Evolutionary conservation across 192 early-diverging fungal genomes (phyloP), one percentile per base, ranked within the genome.

Genomic region (Gaertneriomyces sp.): DNA sequence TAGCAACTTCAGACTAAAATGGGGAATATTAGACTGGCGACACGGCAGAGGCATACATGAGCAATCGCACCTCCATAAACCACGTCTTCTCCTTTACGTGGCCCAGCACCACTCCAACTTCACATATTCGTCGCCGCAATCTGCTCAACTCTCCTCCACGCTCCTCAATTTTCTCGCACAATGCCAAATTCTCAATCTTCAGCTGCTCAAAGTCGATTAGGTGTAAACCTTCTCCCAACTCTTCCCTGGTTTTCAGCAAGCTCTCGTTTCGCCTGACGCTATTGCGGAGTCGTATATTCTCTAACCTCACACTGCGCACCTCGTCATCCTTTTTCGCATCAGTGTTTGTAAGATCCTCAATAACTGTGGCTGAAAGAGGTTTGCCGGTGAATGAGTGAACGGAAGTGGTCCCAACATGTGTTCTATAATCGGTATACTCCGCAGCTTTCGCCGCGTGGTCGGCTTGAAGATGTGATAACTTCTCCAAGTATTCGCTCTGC

Each of bases 131-230:
- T 63, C 85, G 84, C 8, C 82, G 76, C 42, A 86, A 66, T 61
- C 82, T 86, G 44, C 84, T 64, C 45, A 86, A 71, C 50, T 85
- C 82, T 53, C 85, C 84, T 58, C 85, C 85, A 17, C 84, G 65
- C 43, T 87, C 79, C 66, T 86, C 84, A 45, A 86, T 86, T 60
- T 86, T 86, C 67, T 87, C 85, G 64, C 84, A 85, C 72, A 81
- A 85, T 5, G 84, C 85, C 42, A 79, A 77, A 63, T 86, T 86
- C 57, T 86, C 84, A 56, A 86, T 86, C 59, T 86, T 86, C 44
- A 86, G 74, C 57, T 86, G 84, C 67, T 86, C 84, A 70, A 86
- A 86, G 55, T 86, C 84, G 64, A 86, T 86, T 33, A 86, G 69
- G 61, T 86, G 84, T 0, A 86, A 66, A 5, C 84, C 84, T 58